phyloP scores from a whole-genome alignment of 2,329 filamentous ascomycete species.

The Blastomyces parvus region DNA sequence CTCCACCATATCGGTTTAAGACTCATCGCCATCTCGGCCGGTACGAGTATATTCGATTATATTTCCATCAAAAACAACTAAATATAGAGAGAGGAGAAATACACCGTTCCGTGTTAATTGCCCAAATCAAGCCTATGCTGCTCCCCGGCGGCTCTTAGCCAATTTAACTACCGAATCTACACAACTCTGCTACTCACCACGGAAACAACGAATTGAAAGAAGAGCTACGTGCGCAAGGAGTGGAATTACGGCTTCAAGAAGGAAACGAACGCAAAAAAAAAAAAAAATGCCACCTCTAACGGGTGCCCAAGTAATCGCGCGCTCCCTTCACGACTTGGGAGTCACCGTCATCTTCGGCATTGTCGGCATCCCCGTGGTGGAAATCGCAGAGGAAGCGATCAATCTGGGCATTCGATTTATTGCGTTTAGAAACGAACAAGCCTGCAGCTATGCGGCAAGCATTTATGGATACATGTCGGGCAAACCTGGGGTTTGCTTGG shows the following conservation, averaged over 20 bases:
- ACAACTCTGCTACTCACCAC: not conserved
- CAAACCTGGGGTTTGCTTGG: slow-evolving; percentile 47
- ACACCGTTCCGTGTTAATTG: not conserved
- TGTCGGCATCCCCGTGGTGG: slow-evolving; percentile 47
- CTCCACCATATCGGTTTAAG: not conserved
- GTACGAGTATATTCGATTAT: not conserved
- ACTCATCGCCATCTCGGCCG: not conserved
- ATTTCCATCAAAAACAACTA: not conserved
- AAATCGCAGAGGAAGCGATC: slow-evolving; percentile 50
- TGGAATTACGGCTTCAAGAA: not conserved
- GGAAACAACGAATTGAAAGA: not conserved
- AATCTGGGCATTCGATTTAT: slow-evolving; percentile 50
- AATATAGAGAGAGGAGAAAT: not conserved
- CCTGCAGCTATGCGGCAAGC: slow-evolving; percentile 49
- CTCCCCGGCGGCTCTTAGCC: not conserved
- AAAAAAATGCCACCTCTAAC: slow-evolving; percentile 17
- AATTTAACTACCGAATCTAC: not conserved
- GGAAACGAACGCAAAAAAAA: not conserved
- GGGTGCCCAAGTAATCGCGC: slow-evolving; percentile 42
- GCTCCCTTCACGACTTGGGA: slow-evolving; percentile 40
- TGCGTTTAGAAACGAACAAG: slow-evolving; percentile 51
- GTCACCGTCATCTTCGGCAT: slow-evolving; percentile 46
- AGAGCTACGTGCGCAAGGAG: not conserved
- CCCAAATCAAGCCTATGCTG: not conserved
- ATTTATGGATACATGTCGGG: slow-evolving; percentile 51